Evolutionary conservation across 331 rosid genomes (phyloP).

Genomic region (Malus hybrid): DNA sequence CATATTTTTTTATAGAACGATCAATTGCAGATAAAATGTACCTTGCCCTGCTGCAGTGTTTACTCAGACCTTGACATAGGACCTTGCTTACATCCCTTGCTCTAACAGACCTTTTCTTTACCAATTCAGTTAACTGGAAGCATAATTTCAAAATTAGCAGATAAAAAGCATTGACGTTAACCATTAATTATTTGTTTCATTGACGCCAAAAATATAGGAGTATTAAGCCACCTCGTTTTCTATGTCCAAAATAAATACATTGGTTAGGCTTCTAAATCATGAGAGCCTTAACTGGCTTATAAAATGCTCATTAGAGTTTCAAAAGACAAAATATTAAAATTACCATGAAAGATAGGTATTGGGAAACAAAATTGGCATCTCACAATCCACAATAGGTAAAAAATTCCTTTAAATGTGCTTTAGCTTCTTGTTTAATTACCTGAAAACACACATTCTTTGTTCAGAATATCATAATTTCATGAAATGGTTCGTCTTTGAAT

Average conservation of each 20-base stretch:
- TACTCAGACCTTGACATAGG: slow-evolving; percentile 81
- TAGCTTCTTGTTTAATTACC: slow-evolving; percentile 64
- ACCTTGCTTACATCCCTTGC: slow-evolving; percentile 77
- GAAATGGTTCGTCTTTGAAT: not conserved
- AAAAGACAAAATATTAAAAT: not conserved
- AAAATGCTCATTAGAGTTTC: not conserved
- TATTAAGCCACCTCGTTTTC: slow-evolving; percentile 62
- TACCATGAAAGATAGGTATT: not conserved
- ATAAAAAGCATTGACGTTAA: not conserved
- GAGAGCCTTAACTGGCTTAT: not conserved
- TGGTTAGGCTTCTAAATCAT: slow-evolving; percentile 4
- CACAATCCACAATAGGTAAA: slow-evolving; percentile 87
- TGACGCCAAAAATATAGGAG: not conserved
- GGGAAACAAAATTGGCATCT: slow-evolving; percentile 14
- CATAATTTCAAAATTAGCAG: slow-evolving; percentile 3
- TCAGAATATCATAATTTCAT: not conserved
- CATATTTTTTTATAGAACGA: not conserved
- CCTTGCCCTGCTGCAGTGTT: slow-evolving; percentile 70
- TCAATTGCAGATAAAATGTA: slow-evolving; percentile 8
- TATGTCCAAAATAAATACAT: slow-evolving; percentile 39
- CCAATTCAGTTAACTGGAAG: slow-evolving; percentile 68
- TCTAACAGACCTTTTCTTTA: slow-evolving; percentile 66
- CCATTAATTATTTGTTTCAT: slow-evolving; percentile 1
- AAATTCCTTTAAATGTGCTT: slow-evolving; percentile 71
- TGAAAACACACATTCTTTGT: not conserved